Evolutionary conservation across 805 yeast genomes (phyloP).

Genomic region (Kazachstania taianensis): DNA sequence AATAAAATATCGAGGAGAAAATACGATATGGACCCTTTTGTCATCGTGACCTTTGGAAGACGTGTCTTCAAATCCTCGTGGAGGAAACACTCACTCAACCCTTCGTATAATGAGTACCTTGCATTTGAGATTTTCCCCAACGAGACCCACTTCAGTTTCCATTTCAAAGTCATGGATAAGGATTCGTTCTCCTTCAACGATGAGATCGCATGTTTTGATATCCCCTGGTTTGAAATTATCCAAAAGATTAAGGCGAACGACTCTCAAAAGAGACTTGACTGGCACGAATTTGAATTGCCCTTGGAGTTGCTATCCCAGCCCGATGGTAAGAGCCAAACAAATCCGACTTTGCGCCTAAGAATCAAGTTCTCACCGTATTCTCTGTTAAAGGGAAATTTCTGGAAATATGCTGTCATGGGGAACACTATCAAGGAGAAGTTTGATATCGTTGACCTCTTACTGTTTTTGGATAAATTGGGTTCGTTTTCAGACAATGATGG

Average conservation of each 20-base stretch:
- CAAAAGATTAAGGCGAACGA: neutral
- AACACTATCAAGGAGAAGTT: constrained; percentile 34
- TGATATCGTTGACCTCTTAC: constrained; percentile 46
- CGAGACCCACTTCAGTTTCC: constrained; percentile 57
- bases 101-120: constrained; percentile 69
- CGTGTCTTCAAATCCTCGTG: constrained; percentile 79
- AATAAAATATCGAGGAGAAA: constrained; percentile 51
- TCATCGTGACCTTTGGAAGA: constrained; percentile 81
- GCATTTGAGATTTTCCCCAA: constrained; percentile 65
- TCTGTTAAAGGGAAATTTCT: constrained; percentile 53
- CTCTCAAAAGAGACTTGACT: constrained; percentile 4
- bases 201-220: constrained; percentile 55
- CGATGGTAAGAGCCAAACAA: neutral
- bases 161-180: constrained; percentile 70
- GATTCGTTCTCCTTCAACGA: constrained; percentile 80
- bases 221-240: constrained; percentile 43
- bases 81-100: constrained; percentile 72
- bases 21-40: constrained; percentile 95
- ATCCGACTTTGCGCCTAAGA: constrained; percentile 47
- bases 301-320: constrained; percentile 23
- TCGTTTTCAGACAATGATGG: constrained; percentile 46
- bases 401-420: constrained; percentile 48
- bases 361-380: constrained; percentile 61
- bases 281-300: constrained; percentile 29
- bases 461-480: constrained; percentile 45